These are phyloP conservation scores for Ensete ventricosum DNA, from an alignment of 176 grass and related monocot genomes.

Conservation along the genomic window DNA sequence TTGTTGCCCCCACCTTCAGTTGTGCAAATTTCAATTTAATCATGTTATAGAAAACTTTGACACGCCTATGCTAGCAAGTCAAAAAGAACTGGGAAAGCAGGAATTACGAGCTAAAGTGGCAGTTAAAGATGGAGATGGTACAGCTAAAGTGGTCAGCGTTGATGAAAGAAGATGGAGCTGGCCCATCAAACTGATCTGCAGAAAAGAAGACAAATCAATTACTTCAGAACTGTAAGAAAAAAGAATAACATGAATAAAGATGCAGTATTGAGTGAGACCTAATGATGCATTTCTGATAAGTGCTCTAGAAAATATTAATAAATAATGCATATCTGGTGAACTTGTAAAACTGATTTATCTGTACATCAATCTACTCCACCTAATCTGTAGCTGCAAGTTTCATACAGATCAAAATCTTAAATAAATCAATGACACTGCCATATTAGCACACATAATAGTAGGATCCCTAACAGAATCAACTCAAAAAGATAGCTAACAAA, in stretches of 20 bases:
- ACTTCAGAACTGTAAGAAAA: background rate
- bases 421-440: background rate
- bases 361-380: background rate
- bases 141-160: conserved; percentile 88
- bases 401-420: background rate
- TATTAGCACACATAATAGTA: background rate
- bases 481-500: background rate
- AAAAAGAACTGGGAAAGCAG: conserved; percentile 18
- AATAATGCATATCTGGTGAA: background rate
- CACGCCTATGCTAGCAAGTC: conserved; percentile 7
- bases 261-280: background rate
- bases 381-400: background rate
- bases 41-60: background rate
- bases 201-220: conserved; percentile 25
- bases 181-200: conserved; percentile 91
- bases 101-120: conserved; percentile 89
- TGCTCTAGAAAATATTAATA: background rate
- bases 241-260: conserved; percentile 14
- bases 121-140: conserved; percentile 93
- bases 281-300: background rate
- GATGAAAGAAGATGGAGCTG: conserved; percentile 99
- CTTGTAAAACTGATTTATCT: background rate
- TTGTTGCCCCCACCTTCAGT: conserved; percentile 95
- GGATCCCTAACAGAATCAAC: background rate
- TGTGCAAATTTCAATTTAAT: conserved; percentile 15